Percentiles rank a stretch among this genome's conserved stretches.
Conservation (phyloP, 352 stramenopile species). For the Globisporangium lucens region DNA sequence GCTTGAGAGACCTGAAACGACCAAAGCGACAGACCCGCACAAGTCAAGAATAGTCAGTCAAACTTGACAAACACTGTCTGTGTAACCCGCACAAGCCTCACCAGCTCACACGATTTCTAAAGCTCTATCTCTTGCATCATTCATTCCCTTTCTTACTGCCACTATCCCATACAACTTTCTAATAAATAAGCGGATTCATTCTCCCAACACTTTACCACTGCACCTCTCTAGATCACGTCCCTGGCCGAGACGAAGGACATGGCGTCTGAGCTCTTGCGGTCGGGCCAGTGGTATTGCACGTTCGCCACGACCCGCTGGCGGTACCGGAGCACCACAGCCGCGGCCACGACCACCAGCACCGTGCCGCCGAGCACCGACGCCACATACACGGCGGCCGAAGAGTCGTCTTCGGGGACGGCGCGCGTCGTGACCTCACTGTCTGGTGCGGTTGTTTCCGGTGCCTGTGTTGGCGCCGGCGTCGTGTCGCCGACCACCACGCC, state of each 20-base stretch:
- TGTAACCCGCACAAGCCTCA: neutral
- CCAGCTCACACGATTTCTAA: too few relatives aligned
- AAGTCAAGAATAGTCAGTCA: too few relatives aligned
- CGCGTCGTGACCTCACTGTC: conserved; percentile 9
- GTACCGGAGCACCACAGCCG: conserved; percentile 5
- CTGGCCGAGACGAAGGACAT: conserved; percentile 18
- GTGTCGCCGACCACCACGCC: conserved; percentile 13
- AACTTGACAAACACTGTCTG: too few relatives aligned
- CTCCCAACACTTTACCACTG: too few relatives aligned
- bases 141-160: neutral
- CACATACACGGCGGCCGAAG: conserved; percentile 13
- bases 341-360: conserved; percentile 8
- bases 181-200: conserved; percentile 2
- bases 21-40: too few relatives aligned
- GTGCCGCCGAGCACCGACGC: conserved; percentile 12
- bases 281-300: conserved; percentile 18
- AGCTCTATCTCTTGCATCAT: neutral
- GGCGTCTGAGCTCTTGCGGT: conserved; percentile 18
- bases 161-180: conserved; percentile 2
- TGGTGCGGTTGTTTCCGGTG: neutral
- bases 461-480: neutral
- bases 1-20: too few relatives aligned
- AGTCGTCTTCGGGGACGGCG: neutral
- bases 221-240: conserved; percentile 12
- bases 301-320: conserved; percentile 11